Percentiles rank a stretch among this genome's conserved stretches.
Evolutionary conservation across 192 early-diverging fungal genomes (phyloP).

Genomic region (Gaertneriomyces sp.): DNA sequence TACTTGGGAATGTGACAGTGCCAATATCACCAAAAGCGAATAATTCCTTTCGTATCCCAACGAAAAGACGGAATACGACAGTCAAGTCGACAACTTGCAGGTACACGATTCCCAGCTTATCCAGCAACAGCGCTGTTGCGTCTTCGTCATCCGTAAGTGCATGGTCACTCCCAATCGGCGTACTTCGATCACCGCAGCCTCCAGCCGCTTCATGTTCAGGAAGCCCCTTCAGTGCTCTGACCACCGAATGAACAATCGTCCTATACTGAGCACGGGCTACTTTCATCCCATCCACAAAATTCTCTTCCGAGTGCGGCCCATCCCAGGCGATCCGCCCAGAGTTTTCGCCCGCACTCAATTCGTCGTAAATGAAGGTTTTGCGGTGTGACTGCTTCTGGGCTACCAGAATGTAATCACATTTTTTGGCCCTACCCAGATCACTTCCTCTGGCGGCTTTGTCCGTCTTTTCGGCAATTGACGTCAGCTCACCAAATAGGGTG

Average conservation of each 20-base stretch:
- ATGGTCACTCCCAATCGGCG: background rate
- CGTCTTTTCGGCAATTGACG: constrained; percentile 5
- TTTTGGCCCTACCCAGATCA: background rate
- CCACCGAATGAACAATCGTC: background rate
- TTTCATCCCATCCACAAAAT: constrained; percentile 6
- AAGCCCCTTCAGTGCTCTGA: background rate
- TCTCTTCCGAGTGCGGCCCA: background rate
- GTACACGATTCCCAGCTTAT: background rate
- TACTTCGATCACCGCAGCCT: background rate
- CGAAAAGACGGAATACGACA: constrained; percentile 3
- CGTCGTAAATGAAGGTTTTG: background rate
- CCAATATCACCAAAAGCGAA: constrained; percentile 2
- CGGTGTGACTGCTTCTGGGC: background rate
- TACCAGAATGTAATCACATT: constrained; percentile 5
- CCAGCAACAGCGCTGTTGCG: background rate
- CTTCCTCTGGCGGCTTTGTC: constrained; percentile 1
- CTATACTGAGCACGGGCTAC: constrained; percentile 3
- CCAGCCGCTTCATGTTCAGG: too few relatives aligned
- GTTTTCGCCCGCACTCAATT: constrained; percentile 2
- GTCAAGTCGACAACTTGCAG: constrained; percentile 3
- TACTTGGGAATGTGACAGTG: background rate
- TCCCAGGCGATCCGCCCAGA: background rate
- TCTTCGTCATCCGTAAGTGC: background rate
- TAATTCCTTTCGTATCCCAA: background rate
- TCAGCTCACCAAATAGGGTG: background rate